Conservation (phyloP, 1,284 basidiomycete genomes). For the Abortiporus biennis region DNA sequence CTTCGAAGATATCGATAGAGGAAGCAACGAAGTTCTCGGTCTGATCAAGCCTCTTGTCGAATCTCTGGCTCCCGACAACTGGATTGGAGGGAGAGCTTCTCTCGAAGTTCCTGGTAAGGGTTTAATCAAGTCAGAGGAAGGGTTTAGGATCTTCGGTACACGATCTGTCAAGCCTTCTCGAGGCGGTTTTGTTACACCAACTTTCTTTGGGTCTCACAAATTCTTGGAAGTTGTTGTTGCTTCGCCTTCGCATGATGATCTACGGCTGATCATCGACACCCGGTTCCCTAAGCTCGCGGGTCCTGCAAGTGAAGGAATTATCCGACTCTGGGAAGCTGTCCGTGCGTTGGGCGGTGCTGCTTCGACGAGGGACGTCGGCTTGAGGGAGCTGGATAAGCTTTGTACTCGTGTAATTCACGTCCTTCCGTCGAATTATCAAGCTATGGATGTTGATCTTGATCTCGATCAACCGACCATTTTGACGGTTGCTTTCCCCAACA, state of each 20-base stretch:
- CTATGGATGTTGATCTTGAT: conserved; percentile 38
- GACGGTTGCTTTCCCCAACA: conserved; percentile 54
- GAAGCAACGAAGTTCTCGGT: conserved; percentile 81
- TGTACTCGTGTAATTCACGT: conserved; percentile 69
- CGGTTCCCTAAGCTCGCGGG: conserved; percentile 61
- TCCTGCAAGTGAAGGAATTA: conserved; percentile 39
- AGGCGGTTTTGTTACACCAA: conserved; percentile 41
- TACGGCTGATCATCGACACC: conserved; percentile 61
- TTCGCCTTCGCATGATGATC: conserved; percentile 59
- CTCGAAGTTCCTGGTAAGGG: conserved; percentile 69
- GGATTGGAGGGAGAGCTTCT: conserved; percentile 69
- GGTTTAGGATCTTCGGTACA: conserved; percentile 80
- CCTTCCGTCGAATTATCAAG: conserved; percentile 41
- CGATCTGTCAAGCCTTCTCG: conserved; percentile 50
- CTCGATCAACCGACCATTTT: conserved; percentile 23
- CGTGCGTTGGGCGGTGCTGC: conserved; percentile 41
- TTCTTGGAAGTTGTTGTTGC: conserved; percentile 68
- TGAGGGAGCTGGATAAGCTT: conserved; percentile 88
- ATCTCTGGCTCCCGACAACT: conserved; percentile 68
- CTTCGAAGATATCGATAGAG: conserved; percentile 90
- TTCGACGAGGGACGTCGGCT: conserved; percentile 59
- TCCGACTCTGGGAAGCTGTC: conserved; percentile 58
- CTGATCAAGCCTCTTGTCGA: conserved; percentile 81
- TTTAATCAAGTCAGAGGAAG: conserved; percentile 63
- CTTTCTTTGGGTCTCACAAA: conserved; percentile 81